Base-by-base conservation (phyloP, 2,329 filamentous ascomycete species). In the Colletotrichum lupini region DNA sequence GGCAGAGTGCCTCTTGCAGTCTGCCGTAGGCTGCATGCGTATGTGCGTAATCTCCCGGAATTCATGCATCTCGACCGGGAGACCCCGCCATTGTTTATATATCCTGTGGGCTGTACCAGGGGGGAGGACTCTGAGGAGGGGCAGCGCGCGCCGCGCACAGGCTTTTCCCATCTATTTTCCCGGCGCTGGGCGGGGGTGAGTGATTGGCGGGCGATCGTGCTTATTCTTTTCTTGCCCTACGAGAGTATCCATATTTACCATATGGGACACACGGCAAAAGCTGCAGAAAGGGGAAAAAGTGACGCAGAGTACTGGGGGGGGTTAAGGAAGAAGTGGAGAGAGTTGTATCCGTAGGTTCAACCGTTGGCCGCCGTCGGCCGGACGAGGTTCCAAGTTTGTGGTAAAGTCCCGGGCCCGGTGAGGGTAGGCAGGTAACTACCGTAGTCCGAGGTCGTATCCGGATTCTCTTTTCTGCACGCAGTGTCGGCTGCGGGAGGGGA, bases 61-160 rank as follows among this genome's bases (percentile, higher is more conserved):
- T 67, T 74, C 68, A 74, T 74, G 72, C 72, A 49, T 58, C 72
- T 72, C 58, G 68, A 63, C 70, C 7, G 70, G 70, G 60, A 70
- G 60, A 42, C 70, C 67, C 70, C 67, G 70, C 60, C 67, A 49
- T 55, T 61, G 49, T 69, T 42, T 69, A 63, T 61, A 57, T 42
- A 6, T 42, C 6, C 37, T 42, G 7, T 42, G 37, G 37, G 14
- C 16, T 42, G 37, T 19, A 19, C 37, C 37, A 42, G 37, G 37
- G 42, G 19, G 42, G 2, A 4, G 32, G 4, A 5, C 32, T 32
- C 32, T 35, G 8, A 11, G 8, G 53, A 26, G 52, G 22, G 26
- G 28, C 59, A 42, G 42, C 30, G 37, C 35, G 8, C 56, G 24
- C 52, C 24, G 59, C 46, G 55, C 53, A 70, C 37, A 64, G 55